Evolutionary conservation across 441 rosid genomes (phyloP).

Genomic region (Populus hybrid): DNA sequence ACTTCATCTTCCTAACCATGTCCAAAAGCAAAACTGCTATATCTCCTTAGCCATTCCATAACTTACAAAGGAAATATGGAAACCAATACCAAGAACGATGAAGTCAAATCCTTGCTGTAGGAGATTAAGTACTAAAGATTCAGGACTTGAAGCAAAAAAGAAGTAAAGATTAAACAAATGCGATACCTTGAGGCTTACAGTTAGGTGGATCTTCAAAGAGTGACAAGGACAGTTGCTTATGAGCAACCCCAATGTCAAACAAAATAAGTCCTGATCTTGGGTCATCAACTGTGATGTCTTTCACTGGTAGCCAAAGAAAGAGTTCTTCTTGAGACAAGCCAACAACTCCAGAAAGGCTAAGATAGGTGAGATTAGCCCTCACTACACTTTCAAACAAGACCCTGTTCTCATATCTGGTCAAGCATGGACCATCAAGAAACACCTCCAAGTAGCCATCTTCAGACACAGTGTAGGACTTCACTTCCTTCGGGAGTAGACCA

Average conservation of each 20-base stretch:
- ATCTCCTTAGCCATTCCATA: too few relatives aligned
- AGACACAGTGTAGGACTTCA: constrained; percentile 48
- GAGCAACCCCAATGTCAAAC: constrained; percentile 78
- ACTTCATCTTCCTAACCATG: neutral
- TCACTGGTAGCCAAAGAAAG: constrained; percentile 85
- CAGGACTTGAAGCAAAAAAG: neutral
- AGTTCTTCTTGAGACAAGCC: constrained; percentile 82
- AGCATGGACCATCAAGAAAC: constrained; percentile 59
- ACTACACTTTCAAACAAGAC: constrained; percentile 69
- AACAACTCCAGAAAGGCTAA: constrained; percentile 64
- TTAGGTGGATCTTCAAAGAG: constrained; percentile 84
- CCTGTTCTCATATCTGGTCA: constrained; percentile 67
- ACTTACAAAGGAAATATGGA: neutral
- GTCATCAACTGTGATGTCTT: constrained; percentile 68
- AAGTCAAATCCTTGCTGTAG: neutral
- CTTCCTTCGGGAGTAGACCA: constrained; percentile 71
- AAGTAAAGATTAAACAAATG: neutral
- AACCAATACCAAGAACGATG: too few relatives aligned
- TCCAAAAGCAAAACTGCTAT: neutral
- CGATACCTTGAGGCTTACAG: constrained; percentile 56
- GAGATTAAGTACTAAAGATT: neutral
- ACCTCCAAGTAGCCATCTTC: constrained; percentile 60
- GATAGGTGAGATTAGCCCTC: constrained; percentile 70
- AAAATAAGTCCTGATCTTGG: constrained; percentile 78
- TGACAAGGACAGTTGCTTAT: constrained; percentile 76